Evolutionary conservation across 306 rosid species (phyloP).

Genomic region (Pterocarpus macrocarpus): DNA sequence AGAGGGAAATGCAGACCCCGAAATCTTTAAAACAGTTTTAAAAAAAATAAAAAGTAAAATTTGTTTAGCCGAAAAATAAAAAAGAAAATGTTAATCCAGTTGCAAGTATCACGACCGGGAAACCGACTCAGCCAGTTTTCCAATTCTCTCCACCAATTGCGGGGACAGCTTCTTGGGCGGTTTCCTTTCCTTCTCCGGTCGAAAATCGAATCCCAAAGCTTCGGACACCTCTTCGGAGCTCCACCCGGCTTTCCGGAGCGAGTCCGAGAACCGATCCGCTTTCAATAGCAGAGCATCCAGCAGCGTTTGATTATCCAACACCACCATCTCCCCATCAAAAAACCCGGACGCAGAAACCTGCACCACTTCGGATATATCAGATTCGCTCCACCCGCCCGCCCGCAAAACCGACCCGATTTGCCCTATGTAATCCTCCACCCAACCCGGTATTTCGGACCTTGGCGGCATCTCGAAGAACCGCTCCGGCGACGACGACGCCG

Average conservation of each 20-base stretch:
- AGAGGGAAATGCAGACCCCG: slow-evolving; percentile 50
- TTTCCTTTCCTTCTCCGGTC: slow-evolving; percentile 87
- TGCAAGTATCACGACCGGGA: slow-evolving; percentile 59
- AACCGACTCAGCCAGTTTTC: slow-evolving; percentile 92
- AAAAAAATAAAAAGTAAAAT: neutral
- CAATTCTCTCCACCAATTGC: slow-evolving; percentile 72
- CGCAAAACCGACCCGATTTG: slow-evolving; percentile 79
- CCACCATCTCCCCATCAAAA: slow-evolving; percentile 77
- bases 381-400: slow-evolving; percentile 90
- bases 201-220: slow-evolving; percentile 88
- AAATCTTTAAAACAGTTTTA: slow-evolving; percentile 25
- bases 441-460: slow-evolving; percentile 60
- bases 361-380: slow-evolving; percentile 81
- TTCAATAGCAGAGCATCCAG: slow-evolving; percentile 85
- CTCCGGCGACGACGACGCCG: slow-evolving; percentile 77
- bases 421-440: slow-evolving; percentile 87
- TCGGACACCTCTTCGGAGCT: slow-evolving; percentile 96
- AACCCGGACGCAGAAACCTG: slow-evolving; percentile 85
- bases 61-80: neutral
- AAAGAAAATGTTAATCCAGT: slow-evolving; percentile 32
- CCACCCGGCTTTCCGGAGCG: slow-evolving; percentile 96
- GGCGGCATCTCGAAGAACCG: slow-evolving; percentile 69
- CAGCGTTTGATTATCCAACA: slow-evolving; percentile 88
- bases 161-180: slow-evolving; percentile 89
- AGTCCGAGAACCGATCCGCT: slow-evolving; percentile 78